These are phyloP conservation scores for Didymella segeticola DNA, from an alignment of 2,329 filamentous ascomycete genomes.

Conservation along the genomic window DNA sequence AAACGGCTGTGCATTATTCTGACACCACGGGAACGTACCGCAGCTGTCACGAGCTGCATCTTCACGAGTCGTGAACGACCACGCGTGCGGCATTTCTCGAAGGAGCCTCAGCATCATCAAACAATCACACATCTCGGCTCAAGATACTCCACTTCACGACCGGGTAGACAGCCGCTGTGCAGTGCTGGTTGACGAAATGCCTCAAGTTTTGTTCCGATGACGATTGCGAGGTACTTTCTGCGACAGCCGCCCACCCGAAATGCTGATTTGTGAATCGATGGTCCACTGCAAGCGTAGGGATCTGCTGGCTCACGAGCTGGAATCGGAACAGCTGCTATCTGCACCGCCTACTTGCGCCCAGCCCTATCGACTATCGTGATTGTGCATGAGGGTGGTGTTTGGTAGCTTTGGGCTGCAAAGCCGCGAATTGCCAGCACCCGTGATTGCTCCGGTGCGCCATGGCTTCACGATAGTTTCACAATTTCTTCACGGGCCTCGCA, in stretches of 20 bases:
- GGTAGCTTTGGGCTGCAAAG: constrained; percentile 11
- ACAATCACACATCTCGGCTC: constrained; percentile 18
- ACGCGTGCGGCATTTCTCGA: constrained; percentile 17
- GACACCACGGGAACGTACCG: constrained; percentile 10
- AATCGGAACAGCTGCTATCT: constrained; percentile 34
- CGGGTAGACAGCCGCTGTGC: constrained; percentile 2
- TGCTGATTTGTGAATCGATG: constrained; percentile 23
- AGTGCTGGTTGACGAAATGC: constrained; percentile 24
- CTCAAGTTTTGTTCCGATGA: constrained; percentile 22
- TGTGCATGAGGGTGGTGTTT: constrained; percentile 3
- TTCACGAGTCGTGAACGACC: constrained; percentile 10
- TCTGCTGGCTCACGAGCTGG: constrained; percentile 31
- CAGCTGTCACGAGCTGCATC: constrained; percentile 19
- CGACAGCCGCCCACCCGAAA: constrained; percentile 35
- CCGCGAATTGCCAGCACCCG: constrained; percentile 22
- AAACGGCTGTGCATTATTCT: constrained; percentile 12
- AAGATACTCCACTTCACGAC: constrained; percentile 7
- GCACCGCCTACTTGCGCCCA: constrained; percentile 31
- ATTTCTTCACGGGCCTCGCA: constrained; percentile 5
- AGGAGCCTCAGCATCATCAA: constrained; percentile 7
- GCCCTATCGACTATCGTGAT: constrained; percentile 26
- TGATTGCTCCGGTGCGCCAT: not conserved
- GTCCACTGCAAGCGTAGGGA: constrained; percentile 23
- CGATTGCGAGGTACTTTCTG: constrained; percentile 7
- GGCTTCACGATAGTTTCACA: constrained; percentile 9